These are phyloP conservation scores for Leishmania turanica DNA, from an alignment of 208 protist genomes.

Conservation along the genomic window DNA sequence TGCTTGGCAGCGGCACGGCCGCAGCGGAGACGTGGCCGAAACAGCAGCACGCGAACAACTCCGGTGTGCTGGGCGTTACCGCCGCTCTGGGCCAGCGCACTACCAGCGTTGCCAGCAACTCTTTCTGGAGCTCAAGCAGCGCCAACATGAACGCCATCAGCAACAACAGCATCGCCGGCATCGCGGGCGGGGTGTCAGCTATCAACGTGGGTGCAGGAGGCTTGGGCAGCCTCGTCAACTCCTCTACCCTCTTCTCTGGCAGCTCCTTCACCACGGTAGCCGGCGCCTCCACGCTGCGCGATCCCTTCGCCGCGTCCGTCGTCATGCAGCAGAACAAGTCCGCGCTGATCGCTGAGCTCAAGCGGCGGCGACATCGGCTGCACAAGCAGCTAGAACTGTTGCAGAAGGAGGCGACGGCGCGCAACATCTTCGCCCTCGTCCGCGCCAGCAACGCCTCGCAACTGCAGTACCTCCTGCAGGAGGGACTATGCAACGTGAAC, in stretches of 20 bases:
- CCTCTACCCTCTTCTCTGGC: neutral
- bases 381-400: conserved; percentile 54
- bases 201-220: neutral
- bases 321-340: conserved; percentile 50
- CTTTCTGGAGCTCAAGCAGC: conserved; percentile 4
- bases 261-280: conserved; percentile 7
- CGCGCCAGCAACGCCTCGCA: conserved; percentile 76
- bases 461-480: conserved; percentile 78
- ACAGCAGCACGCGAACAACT: neutral
- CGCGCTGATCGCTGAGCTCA: conserved; percentile 71
- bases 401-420: conserved; percentile 53
- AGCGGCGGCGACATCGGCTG: conserved; percentile 60
- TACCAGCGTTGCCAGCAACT: neutral
- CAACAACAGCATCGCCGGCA: conserved; percentile 3
- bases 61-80: neutral
- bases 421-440: conserved; percentile 86
- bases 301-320: conserved; percentile 29
- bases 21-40: no score
- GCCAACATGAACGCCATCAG: neutral
- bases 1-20: neutral
- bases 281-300: conserved; percentile 11
- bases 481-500: conserved; percentile 66
- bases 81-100: neutral
- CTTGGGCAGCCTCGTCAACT: neutral
- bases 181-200: neutral